phyloP scores from a whole-genome alignment of 176 grass and related monocot genomes.

The Saccharum officinarum region DNA sequence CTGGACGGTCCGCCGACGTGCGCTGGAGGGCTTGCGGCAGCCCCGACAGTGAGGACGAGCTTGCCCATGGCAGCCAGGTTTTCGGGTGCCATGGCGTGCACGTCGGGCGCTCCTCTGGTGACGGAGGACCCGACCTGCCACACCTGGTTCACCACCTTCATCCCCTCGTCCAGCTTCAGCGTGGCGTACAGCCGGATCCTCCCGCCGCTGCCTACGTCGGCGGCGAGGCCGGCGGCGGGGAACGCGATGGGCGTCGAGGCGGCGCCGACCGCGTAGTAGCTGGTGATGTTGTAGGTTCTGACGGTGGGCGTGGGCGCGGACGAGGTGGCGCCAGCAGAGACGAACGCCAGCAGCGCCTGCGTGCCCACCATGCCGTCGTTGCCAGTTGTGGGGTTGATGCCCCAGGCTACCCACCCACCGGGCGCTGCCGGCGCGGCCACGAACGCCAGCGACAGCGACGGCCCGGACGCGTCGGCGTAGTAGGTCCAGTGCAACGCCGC shows the following conservation, averaged over 20 bases:
- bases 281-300: constrained; percentile 18
- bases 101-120: not conserved
- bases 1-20: not conserved
- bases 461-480: not conserved
- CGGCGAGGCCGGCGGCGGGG: not conserved
- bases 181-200: constrained; percentile 18
- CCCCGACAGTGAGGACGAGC: not conserved
- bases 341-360: not conserved
- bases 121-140: constrained; percentile 18
- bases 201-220: not conserved
- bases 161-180: not conserved
- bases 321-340: not conserved
- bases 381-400: not conserved
- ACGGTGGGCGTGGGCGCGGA: not conserved
- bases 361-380: not conserved
- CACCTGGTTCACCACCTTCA: not conserved
- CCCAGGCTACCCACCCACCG: constrained; percentile 15
- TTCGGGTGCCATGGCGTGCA: not conserved
- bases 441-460: constrained; percentile 6
- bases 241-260: constrained; percentile 14
- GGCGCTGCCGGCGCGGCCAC: not conserved
- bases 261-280: not conserved
- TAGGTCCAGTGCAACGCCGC: constrained; percentile 9
- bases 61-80: not conserved
- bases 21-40: not conserved